Percentiles rank a stretch among this genome's conserved stretches.
Evolutionary conservation across 2,329 filamentous ascomycete genomes (phyloP).

Genomic region (Aureobasidium sp.): DNA sequence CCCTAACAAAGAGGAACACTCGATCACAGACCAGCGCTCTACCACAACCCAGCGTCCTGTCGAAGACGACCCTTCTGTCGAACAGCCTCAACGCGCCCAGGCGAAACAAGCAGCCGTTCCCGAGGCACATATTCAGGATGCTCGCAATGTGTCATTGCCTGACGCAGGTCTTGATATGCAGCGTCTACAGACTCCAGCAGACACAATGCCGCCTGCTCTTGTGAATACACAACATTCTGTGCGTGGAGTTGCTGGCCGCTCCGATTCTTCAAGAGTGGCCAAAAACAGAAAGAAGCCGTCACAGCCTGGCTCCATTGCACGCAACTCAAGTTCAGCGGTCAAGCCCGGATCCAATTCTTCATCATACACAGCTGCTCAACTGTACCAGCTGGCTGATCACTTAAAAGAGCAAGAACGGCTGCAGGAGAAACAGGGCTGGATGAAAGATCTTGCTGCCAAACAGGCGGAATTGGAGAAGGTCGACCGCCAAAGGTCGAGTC

Average conservation of each 20-base stretch:
- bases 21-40: neutral
- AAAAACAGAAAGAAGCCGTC: constrained; percentile 12
- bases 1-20: neutral
- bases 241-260: neutral
- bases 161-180: neutral
- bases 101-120: neutral
- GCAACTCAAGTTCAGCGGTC: neutral
- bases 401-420: neutral
- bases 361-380: neutral
- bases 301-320: neutral
- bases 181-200: neutral
- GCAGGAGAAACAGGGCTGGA: neutral
- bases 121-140: neutral
- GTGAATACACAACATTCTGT: neutral
- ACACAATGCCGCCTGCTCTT: neutral
- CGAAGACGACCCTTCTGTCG: neutral
- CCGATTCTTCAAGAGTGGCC: neutral
- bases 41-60: neutral
- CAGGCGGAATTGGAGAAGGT: neutral
- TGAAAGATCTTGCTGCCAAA: constrained; percentile 1
- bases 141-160: neutral
- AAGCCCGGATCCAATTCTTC: neutral
- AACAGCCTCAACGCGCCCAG: neutral
- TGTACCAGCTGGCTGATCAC: neutral
- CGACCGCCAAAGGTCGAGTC: neutral